Conservation (phyloP, 179 eudicot genomes). For the Vitellaria paradoxa region DNA sequence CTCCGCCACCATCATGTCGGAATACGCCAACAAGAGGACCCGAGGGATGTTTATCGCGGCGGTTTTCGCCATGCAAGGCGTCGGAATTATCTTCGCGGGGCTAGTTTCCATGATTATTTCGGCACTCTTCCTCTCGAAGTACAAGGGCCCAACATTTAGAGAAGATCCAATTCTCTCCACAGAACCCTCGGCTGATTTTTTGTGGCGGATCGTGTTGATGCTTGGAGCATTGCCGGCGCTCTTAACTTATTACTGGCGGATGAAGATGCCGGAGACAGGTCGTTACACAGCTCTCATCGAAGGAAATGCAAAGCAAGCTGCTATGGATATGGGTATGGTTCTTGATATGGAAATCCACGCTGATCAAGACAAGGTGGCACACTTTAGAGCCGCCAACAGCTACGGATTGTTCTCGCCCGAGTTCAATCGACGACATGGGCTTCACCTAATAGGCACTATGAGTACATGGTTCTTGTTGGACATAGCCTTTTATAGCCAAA, state of each 20-base stretch:
- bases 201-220: slow-evolving; percentile 39
- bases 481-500: slow-evolving; percentile 42
- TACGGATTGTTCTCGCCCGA: slow-evolving; percentile 20
- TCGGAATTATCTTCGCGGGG: slow-evolving; percentile 39
- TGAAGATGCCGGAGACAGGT: slow-evolving; percentile 47
- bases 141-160: slow-evolving; percentile 3
- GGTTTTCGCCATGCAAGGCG: slow-evolving; percentile 44
- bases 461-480: slow-evolving; percentile 40
- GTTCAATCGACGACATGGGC: slow-evolving; percentile 30
- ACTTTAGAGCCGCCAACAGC: slow-evolving; percentile 22
- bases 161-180: slow-evolving; percentile 18
- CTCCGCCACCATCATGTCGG: slow-evolving; percentile 44
- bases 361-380: slow-evolving; percentile 24
- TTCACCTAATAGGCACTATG: slow-evolving; percentile 33
- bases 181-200: slow-evolving; percentile 29
- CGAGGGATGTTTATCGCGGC: slow-evolving; percentile 41
- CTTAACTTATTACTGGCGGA: slow-evolving; percentile 35
- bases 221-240: slow-evolving; percentile 35
- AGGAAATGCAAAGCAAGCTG: slow-evolving; percentile 41
- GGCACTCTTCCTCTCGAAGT: slow-evolving; percentile 8
- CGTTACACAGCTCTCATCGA: slow-evolving; percentile 38
- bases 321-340: slow-evolving; percentile 30
- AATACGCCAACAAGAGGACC: slow-evolving; percentile 33
- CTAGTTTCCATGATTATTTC: slow-evolving; percentile 31
- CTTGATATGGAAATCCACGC: slow-evolving; percentile 34